phyloP scores from a whole-genome alignment of 495 filamentous ascomycete genomes.

The Parmelia sp. region DNA sequence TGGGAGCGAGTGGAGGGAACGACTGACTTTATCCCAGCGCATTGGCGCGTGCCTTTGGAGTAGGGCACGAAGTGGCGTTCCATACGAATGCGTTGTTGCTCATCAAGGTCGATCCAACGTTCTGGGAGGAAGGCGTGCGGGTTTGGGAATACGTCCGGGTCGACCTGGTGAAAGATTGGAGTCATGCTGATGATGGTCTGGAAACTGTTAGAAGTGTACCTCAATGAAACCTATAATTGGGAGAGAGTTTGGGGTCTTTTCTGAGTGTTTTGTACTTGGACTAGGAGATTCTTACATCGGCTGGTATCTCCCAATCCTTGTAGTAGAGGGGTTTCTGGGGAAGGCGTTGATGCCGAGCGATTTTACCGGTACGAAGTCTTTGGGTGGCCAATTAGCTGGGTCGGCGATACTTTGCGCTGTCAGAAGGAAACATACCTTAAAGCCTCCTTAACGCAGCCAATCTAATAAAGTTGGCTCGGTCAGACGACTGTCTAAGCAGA shows the following conservation, averaged over 20 bases:
- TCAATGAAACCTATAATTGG: no score
- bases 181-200: conserved; percentile 42
- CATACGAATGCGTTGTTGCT: conserved; percentile 12
- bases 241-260: not conserved
- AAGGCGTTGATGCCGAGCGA: conserved; percentile 37
- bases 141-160: conserved; percentile 28
- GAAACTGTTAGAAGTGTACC: conserved; percentile 19
- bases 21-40: conserved; percentile 22
- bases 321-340: conserved; percentile 18
- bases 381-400: not conserved
- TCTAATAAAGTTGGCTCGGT: conserved; percentile 5
- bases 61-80: conserved; percentile 25
- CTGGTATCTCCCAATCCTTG: conserved; percentile 22
- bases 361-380: conserved; percentile 22
- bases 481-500: not conserved
- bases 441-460: conserved; percentile 20
- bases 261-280: conserved; percentile 1
- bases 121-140: conserved; percentile 41
- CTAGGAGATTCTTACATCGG: conserved; percentile 22
- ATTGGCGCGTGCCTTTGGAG: conserved; percentile 23
- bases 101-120: conserved; percentile 34
- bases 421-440: conserved; percentile 6
- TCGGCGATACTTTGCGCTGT: not conserved
- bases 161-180: conserved; percentile 30
- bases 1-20: not conserved